Base-by-base conservation (phyloP, 768 basidiomycete genomes). In the Leccinum imitatum region DNA sequence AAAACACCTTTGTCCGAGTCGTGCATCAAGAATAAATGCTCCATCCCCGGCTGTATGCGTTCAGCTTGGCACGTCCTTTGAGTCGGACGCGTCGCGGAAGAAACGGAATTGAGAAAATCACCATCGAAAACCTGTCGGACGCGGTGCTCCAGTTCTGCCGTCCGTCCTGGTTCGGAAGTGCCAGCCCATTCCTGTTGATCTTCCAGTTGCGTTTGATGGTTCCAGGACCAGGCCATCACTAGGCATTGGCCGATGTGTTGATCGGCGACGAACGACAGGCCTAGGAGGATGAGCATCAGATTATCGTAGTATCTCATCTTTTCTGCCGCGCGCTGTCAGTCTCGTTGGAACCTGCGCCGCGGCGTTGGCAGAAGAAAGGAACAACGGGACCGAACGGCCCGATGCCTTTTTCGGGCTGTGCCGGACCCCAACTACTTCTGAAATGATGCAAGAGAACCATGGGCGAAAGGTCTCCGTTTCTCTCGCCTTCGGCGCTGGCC, bases 41-140 rank as follows among this genome's bases (percentile, higher is more conserved):
- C 59, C 41, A 63, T 37, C 44, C 67, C 61, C 47, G 64, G 46
- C 55, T 67, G 69, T 54, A 67, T 63, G 50, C 27, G 50, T 27
- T 30, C 50, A 17, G 7, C 23, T 48, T 46, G 11, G 11, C 11
- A 0, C 44, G 6, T 21, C 19, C 19, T 46, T 44, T 46, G 2
- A 50, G 50, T 30, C 17, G 50, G 17, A 30, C 27, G 47, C 23
- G 14, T 48, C 47, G 15, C 14, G 23, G 21, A 48, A 23, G 47
- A 48, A 48, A 25, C 23, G 6, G 23, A 9, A 48, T 48, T 0
- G 23, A 48, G 47, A 27, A 8, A 33, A 35, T 53, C 33, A 35
- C 33, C 33, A 27, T 33, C 21, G 4, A 35, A 9, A 23, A 53
- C 31, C 30, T 21, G 7, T 53, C 19, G 31, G 25, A 27, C 27